Conservation (phyloP, 1,139 yeast genomes). For the Candida pseudocylindracea region DNA sequence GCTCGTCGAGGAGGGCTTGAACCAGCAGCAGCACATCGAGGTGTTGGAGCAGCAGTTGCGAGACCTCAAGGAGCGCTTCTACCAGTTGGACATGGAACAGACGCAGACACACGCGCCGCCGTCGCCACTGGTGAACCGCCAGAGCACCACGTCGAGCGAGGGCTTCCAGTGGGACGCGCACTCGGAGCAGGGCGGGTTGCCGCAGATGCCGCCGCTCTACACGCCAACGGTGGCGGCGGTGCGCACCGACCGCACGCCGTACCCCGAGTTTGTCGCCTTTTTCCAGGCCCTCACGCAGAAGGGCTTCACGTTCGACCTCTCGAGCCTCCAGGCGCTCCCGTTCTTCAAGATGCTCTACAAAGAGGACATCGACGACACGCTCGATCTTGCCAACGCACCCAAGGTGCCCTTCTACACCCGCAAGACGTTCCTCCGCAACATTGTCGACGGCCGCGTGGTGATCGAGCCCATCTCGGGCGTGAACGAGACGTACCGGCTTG, state of each 20-base stretch:
- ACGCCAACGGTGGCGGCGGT: conserved; percentile 29
- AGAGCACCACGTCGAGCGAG: conserved; percentile 1
- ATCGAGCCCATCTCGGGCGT: conserved; percentile 79
- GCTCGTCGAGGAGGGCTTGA: conserved; percentile 43
- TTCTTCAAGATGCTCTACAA: conserved; percentile 42
- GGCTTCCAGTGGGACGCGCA: conserved; percentile 1
- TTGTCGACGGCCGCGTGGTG: conserved; percentile 61
- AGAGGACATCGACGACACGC: conserved; percentile 61
- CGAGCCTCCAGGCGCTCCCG: conserved; percentile 25
- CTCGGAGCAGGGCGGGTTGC: background rate
- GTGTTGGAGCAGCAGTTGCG: conserved; percentile 46
- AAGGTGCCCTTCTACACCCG: conserved; percentile 21
- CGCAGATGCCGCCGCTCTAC: background rate
- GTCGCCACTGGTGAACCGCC: conserved; percentile 1
- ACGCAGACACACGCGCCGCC: conserved; percentile 6
- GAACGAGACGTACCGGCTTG: conserved; percentile 39
- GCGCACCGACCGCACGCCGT: conserved; percentile 30
- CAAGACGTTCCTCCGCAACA: conserved; percentile 33
- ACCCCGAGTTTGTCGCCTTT: conserved; percentile 19
- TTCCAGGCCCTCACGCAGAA: conserved; percentile 13
- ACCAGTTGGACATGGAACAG: conserved; percentile 12
- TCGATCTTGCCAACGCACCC: conserved; percentile 9
- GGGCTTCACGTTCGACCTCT: conserved; percentile 15
- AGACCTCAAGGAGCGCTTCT: conserved; percentile 34
- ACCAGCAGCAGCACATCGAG: conserved; percentile 47